A percentile compares a stretch with the other conserved stretches of the same genome.
phyloP scores from a whole-genome alignment of 2,329 filamentous ascomycete genomes.

The Zarea fungicola region DNA sequence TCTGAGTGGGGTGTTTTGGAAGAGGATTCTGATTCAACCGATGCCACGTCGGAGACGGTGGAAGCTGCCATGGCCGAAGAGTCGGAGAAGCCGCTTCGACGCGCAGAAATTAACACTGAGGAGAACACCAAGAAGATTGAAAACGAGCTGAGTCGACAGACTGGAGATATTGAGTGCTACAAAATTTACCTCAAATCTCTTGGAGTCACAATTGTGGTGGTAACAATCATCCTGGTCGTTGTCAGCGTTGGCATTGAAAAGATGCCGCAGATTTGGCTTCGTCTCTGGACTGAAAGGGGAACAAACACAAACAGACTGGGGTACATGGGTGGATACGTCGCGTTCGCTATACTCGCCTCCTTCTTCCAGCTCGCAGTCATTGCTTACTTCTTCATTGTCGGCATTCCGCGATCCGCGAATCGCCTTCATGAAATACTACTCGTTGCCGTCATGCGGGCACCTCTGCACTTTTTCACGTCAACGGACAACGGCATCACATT shows the following conservation, averaged over 20 bases:
- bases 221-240: conserved; percentile 16
- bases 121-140: conserved; percentile 14
- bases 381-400: conserved; percentile 21
- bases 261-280: conserved; percentile 25
- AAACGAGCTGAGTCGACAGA: conserved; percentile 23
- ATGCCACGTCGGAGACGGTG: background rate
- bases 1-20: conserved; percentile 17
- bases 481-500: conserved; percentile 37
- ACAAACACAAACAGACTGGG: conserved; percentile 16
- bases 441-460: conserved; percentile 28
- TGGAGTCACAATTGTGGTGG: conserved; percentile 18
- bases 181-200: conserved; percentile 24
- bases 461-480: conserved; percentile 34
- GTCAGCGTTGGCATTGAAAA: conserved; percentile 16
- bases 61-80: background rate
- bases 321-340: conserved; percentile 22
- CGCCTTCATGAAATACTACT: conserved; percentile 19
- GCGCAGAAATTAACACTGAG: conserved; percentile 2
- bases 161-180: conserved; percentile 24
- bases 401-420: conserved; percentile 20
- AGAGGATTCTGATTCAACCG: background rate
- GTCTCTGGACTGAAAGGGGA: conserved; percentile 23
- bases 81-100: background rate
- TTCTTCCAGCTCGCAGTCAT: conserved; percentile 14
- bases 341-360: conserved; percentile 18